Conservation (phyloP, 225 moss, liverwort and hornwort genomes). For the Thuidium tamariscinum region DNA sequence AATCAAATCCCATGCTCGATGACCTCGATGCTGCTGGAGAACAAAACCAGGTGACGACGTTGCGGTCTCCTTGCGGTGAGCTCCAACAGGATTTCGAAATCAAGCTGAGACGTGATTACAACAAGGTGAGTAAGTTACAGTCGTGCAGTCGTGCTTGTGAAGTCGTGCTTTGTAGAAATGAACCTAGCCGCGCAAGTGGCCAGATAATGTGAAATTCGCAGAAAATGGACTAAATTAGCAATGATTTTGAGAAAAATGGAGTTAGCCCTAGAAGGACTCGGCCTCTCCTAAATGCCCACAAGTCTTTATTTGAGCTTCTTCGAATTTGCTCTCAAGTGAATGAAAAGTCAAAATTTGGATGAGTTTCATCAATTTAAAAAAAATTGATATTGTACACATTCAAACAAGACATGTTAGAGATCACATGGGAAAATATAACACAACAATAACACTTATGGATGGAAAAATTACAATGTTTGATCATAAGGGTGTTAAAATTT, state of each 20-base stretch:
- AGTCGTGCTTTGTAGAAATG: background rate
- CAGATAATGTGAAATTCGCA: background rate
- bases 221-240: no score
- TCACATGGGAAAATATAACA: background rate
- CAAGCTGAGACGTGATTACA: background rate
- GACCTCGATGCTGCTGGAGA: background rate
- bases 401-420: background rate
- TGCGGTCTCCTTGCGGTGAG: background rate
- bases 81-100: background rate
- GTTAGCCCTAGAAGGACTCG: background rate
- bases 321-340: no score
- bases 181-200: background rate
- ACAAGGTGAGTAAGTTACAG: background rate
- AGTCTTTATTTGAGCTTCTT: background rate
- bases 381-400: no score
- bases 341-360: background rate
- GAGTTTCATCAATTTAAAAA: no score
- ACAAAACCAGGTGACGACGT: background rate
- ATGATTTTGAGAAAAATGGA: no score
- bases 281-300: background rate
- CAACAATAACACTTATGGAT: background rate
- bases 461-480: background rate
- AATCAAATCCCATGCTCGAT: background rate
- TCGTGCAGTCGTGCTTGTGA: background rate
- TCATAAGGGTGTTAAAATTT: background rate